These are phyloP conservation scores for Paxillus involutus DNA, from an alignment of 768 basidiomycete species.

Conservation along the genomic window DNA sequence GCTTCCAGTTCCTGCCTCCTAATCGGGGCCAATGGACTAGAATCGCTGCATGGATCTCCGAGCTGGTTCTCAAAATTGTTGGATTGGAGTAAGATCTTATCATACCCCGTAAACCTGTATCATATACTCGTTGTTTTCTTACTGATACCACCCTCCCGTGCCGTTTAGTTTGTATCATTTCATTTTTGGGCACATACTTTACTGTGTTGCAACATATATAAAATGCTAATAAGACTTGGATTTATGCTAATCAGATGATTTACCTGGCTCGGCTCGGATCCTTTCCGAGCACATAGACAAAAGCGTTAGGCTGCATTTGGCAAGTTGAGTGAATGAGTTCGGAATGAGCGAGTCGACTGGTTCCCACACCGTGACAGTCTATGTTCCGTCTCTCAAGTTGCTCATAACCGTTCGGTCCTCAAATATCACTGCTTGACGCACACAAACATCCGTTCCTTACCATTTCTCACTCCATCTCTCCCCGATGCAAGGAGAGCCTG, in stretches of 20 bases:
- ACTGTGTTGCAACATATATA: not conserved
- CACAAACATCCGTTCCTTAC: not conserved
- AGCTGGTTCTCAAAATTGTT: slow-evolving; percentile 53
- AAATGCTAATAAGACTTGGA: slow-evolving; percentile 2
- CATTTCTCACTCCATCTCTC: not conserved
- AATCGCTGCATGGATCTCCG: slow-evolving; percentile 76
- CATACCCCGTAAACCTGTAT: not conserved
- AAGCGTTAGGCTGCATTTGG: too few relatives aligned
- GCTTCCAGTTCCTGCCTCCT: slow-evolving; percentile 67
- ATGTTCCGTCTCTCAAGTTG: not conserved
- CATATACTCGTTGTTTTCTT: not conserved
- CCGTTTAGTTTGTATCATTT: slow-evolving; percentile 3
- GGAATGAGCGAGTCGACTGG: too few relatives aligned
- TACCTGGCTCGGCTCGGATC: too few relatives aligned
- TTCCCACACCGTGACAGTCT: not conserved
- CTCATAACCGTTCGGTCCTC: not conserved
- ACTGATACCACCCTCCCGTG: not conserved
- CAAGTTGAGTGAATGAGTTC: too few relatives aligned
- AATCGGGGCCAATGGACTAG: slow-evolving; percentile 54
- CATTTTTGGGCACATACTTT: slow-evolving; percentile 10
- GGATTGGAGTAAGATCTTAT: slow-evolving; percentile 28
- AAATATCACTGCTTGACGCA: slow-evolving; percentile 1
- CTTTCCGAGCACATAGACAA: too few relatives aligned
- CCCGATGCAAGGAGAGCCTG: slow-evolving; percentile 23
- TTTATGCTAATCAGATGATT: not conserved